A percentile compares a stretch with the other conserved stretches of the same genome.
These are phyloP conservation scores for Purpureocillium lavendulum DNA, from an alignment of 2,329 filamentous ascomycete genomes.

Conservation along the genomic window DNA sequence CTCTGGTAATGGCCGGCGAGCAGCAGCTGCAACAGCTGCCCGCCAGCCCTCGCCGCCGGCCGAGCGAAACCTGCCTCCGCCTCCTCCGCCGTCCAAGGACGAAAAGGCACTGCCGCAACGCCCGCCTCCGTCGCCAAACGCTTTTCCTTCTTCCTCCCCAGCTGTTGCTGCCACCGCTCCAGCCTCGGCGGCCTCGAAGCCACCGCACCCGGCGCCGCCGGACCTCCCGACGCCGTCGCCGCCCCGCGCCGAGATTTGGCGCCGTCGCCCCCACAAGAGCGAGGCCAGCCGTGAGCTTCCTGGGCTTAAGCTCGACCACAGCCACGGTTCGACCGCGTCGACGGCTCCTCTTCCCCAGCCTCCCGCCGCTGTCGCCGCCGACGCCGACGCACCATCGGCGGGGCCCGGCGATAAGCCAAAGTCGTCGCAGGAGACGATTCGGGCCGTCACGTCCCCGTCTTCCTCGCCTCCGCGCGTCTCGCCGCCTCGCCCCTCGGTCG, in stretches of 20 bases:
- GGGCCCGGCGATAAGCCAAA: background rate
- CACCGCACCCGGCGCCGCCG: conserved; percentile 5
- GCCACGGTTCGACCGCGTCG: conserved; percentile 41
- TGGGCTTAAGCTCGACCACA: conserved; percentile 38
- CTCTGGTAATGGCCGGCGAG: too few species aligned
- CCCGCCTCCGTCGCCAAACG: background rate
- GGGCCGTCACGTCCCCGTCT: background rate
- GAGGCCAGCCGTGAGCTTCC: conserved; percentile 37
- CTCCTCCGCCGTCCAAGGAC: conserved; percentile 19
- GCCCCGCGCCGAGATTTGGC: conserved; percentile 32
- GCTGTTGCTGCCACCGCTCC: background rate
- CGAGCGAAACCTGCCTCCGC: conserved; percentile 8
- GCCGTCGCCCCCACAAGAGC: conserved; percentile 40
- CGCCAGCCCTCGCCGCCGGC: background rate
- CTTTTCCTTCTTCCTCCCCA: too few species aligned
- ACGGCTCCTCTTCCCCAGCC: conserved; percentile 5
- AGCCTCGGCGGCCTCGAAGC: conserved; percentile 1
- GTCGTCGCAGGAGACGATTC: conserved; percentile 1
- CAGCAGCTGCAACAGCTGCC: background rate
- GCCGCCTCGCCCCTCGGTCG: conserved; percentile 8
- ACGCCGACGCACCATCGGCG: background rate
- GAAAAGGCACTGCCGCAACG: conserved; percentile 4
- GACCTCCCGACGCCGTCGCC: conserved; percentile 16
- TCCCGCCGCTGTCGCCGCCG: background rate
- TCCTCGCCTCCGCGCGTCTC: background rate